These are phyloP conservation scores for Coniosporium apollinis DNA, from an alignment of 495 filamentous ascomycete species.

Conservation along the genomic window DNA sequence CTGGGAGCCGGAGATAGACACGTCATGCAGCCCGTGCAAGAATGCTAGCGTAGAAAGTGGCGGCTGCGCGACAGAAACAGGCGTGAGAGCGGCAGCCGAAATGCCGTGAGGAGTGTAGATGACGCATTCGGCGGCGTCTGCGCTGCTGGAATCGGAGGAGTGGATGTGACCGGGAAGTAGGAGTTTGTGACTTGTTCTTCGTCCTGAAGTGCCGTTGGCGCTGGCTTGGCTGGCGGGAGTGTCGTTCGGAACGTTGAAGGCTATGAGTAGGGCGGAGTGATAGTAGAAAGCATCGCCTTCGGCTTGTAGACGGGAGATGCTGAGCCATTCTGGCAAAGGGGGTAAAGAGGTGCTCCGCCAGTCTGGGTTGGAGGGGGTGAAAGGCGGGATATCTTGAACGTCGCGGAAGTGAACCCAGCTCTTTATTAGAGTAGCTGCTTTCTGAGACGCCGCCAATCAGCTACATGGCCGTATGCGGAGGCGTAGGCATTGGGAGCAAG, in stretches of 20 bases:
- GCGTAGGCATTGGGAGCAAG: not conserved
- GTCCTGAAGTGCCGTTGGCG: not conserved
- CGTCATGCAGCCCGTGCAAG: conserved; percentile 38
- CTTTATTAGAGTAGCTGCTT: conserved; percentile 29
- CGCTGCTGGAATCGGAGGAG: conserved; percentile 1
- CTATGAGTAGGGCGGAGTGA: conserved; percentile 35
- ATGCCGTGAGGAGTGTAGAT: conserved; percentile 44
- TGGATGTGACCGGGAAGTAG: conserved; percentile 3
- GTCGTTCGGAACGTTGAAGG: conserved; percentile 20
- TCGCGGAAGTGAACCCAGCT: conserved; percentile 32
- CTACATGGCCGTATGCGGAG: not conserved
- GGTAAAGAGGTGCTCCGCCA: conserved; percentile 21
- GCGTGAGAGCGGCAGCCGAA: conserved; percentile 18
- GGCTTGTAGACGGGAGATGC: conserved; percentile 24
- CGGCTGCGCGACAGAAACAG: conserved; percentile 22
- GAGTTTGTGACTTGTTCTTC: too few species aligned
- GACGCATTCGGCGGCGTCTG: conserved; percentile 26
- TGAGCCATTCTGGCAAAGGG: conserved; percentile 33
- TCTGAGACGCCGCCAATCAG: conserved; percentile 4
- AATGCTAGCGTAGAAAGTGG: conserved; percentile 30
- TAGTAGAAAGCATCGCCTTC: conserved; percentile 29
- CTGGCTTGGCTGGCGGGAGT: not conserved
- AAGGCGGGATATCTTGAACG: conserved; percentile 22
- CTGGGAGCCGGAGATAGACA: conserved; percentile 25
- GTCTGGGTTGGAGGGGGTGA: conserved; percentile 17